These are phyloP conservation scores for Melanomma pulvis-pyrius DNA, from an alignment of 495 filamentous ascomycete species.

Conservation along the genomic window DNA sequence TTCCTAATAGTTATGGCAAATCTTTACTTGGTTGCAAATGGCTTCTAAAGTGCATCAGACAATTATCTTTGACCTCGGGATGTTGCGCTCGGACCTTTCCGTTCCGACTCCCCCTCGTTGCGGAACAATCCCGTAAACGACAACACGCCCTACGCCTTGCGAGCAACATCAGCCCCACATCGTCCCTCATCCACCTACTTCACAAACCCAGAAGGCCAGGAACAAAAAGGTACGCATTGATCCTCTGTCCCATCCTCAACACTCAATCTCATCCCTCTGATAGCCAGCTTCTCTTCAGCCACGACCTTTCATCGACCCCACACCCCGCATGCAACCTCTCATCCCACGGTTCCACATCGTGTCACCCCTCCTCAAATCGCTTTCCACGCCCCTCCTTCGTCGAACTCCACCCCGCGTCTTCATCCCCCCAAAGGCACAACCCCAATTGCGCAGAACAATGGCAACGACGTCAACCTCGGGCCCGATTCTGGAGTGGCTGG, in stretches of 20 bases:
- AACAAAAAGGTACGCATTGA: no score
- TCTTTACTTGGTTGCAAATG: no score
- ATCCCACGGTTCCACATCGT: neutral
- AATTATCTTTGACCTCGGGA: no score
- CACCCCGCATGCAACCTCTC: neutral
- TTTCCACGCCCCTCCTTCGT: neutral
- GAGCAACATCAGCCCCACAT: neutral
- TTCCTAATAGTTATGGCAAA: conserved; percentile 67
- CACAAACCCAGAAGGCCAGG: neutral
- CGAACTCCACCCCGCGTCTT: neutral
- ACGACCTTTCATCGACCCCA: neutral
- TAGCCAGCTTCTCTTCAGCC: neutral
- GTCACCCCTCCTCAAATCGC: neutral
- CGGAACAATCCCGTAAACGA: neutral
- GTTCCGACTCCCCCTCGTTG: neutral
- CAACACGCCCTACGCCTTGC: neutral
- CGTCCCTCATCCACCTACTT: neutral
- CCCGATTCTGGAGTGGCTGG: conserved; percentile 69
- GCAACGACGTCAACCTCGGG: conserved; percentile 1
- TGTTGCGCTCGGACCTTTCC: neutral
- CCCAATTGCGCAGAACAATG: neutral
- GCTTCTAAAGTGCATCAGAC: no score
- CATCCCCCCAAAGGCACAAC: neutral
- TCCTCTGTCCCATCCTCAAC: no score
- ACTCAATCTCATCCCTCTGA: neutral